Conservation (phyloP, 2,329 filamentous ascomycete genomes). For the Catunica adiposa region DNA sequence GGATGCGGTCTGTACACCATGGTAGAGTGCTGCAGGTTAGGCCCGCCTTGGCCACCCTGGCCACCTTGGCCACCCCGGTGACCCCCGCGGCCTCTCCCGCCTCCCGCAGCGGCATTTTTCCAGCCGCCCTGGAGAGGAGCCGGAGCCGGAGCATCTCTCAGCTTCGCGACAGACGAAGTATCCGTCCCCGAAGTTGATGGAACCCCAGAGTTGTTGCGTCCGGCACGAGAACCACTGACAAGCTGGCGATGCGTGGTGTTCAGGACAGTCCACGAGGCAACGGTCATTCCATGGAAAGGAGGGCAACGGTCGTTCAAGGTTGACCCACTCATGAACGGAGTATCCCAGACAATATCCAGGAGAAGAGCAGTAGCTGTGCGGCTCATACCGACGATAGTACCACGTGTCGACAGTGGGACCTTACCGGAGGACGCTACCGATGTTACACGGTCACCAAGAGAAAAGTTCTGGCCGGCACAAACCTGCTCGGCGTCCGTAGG, state of each 20-base stretch:
- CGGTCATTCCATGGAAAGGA: constrained; percentile 84
- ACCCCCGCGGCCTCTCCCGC: not conserved
- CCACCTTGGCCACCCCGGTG: constrained; percentile 6
- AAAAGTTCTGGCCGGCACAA: constrained; percentile 68
- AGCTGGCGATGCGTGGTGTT: constrained; percentile 76
- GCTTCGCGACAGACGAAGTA: constrained; percentile 24
- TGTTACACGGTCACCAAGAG: constrained; percentile 75
- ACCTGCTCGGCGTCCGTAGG: constrained; percentile 93
- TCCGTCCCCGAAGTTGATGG: constrained; percentile 30
- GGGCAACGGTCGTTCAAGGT: constrained; percentile 80
- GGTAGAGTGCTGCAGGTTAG: constrained; percentile 7
- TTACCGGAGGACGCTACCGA: constrained; percentile 88
- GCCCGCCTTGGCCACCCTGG: constrained; percentile 18
- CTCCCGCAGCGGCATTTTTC: constrained; percentile 21
- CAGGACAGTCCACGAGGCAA: constrained; percentile 71
- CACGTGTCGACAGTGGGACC: constrained; percentile 78
- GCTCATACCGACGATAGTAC: constrained; percentile 90
- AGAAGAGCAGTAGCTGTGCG: constrained; percentile 68
- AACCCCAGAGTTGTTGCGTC: constrained; percentile 18
- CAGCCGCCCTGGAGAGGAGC: constrained; percentile 39
- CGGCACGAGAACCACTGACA: constrained; percentile 47
- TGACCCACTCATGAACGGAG: constrained; percentile 92
- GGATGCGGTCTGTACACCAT: constrained; percentile 14
- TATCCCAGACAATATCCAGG: constrained; percentile 85
- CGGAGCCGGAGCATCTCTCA: constrained; percentile 34